Percentiles rank a stretch among this genome's conserved stretches.
These are phyloP conservation scores for Colletotrichum australisinense DNA, from an alignment of 2,329 filamentous ascomycete species.

Conservation along the genomic window DNA sequence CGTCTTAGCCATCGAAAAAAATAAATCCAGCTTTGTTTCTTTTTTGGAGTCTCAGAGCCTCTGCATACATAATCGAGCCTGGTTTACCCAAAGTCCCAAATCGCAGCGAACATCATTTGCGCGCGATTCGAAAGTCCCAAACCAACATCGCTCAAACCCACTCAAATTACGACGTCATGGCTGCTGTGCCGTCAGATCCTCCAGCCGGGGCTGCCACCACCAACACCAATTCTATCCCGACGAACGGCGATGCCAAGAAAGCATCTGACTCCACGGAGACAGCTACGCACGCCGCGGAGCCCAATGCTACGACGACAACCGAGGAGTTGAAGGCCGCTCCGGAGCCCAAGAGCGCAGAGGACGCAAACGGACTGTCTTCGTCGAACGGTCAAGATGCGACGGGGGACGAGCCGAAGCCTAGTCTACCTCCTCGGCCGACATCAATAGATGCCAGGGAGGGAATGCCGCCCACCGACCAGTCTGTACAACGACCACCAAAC, in stretches of 20 bases:
- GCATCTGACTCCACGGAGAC: slow-evolving; percentile 11
- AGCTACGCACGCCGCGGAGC: not conserved
- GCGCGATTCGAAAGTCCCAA: not conserved
- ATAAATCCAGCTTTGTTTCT: not conserved
- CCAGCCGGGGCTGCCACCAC: slow-evolving; percentile 9
- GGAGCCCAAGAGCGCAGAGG: not conserved
- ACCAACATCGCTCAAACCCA: slow-evolving; percentile 12
- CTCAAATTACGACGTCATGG: slow-evolving; percentile 29
- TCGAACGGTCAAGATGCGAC: slow-evolving; percentile 19
- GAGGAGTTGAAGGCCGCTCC: not conserved
- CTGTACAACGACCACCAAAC: slow-evolving; percentile 6
- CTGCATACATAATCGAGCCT: not conserved
- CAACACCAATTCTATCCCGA: slow-evolving; percentile 12
- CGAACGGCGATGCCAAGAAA: slow-evolving; percentile 22
- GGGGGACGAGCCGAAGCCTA: not conserved
- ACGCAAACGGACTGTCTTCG: not conserved
- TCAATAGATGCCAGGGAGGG: slow-evolving; percentile 4
- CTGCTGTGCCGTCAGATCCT: slow-evolving; percentile 28
- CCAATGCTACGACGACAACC: not conserved
- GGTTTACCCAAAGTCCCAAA: not conserved
- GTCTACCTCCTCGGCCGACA: not conserved
- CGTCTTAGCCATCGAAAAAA: not conserved
- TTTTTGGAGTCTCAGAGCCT: not conserved
- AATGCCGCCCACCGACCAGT: not conserved
- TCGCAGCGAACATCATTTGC: not conserved